Evolutionary conservation across 495 filamentous ascomycete species (phyloP).

Genomic region (Jackrogersella multiformis): DNA sequence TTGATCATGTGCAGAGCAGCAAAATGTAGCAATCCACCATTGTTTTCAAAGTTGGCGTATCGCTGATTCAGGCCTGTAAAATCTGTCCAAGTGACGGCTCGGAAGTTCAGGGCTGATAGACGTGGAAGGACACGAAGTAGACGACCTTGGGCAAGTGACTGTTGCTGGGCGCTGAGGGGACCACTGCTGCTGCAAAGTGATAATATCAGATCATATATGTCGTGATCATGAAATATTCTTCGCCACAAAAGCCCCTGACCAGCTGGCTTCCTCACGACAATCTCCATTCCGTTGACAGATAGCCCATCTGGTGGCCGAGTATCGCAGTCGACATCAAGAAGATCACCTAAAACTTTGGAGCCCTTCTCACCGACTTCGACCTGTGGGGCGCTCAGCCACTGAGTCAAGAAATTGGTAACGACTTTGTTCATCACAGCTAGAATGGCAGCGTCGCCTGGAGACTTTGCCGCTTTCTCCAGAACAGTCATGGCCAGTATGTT

Average conservation of each 20-base stretch:
- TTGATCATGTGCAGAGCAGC: constrained; percentile 79
- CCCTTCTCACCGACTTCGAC: constrained; percentile 79
- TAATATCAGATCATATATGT: constrained; percentile 73
- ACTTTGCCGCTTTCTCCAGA: constrained; percentile 73
- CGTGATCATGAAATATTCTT: constrained; percentile 71
- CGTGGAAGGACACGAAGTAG: constrained; percentile 75
- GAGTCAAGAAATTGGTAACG: constrained; percentile 66
- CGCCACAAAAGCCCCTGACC: constrained; percentile 80
- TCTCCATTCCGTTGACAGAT: constrained; percentile 42
- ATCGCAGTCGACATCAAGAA: constrained; percentile 74
- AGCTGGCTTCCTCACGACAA: constrained; percentile 49
- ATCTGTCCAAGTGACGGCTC: constrained; percentile 65
- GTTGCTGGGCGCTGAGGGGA: constrained; percentile 65
- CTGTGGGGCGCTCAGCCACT: constrained; percentile 77
- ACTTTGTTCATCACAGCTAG: constrained; percentile 72
- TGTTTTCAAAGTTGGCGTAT: constrained; percentile 53
- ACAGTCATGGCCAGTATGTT: constrained; percentile 76
- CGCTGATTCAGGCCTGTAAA: constrained; percentile 67
- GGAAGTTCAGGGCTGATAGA: constrained; percentile 71
- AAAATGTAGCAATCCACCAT: constrained; percentile 75
- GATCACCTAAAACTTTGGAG: constrained; percentile 68
- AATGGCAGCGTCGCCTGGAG: constrained; percentile 70
- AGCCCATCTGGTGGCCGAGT: constrained; percentile 56
- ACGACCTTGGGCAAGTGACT: constrained; percentile 80
- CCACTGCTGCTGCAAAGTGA: constrained; percentile 61